Evolutionary conservation across 1,284 basidiomycete species (phyloP), one percentile per base, ranked within the genome.

Genomic region (Dichomitus squalens): DNA sequence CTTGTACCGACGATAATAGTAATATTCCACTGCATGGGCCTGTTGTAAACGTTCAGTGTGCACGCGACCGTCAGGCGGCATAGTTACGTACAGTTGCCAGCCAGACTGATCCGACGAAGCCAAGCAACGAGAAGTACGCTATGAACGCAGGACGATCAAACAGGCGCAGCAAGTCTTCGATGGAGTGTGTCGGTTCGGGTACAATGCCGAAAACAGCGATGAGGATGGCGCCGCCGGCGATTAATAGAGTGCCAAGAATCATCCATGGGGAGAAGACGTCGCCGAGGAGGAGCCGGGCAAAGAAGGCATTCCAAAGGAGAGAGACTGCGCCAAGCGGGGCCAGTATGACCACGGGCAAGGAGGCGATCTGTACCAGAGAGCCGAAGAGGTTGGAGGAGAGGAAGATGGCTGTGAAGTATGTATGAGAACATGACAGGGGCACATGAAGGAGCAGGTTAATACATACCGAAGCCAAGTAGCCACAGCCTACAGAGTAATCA

Each of bases 341-440:
- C 47, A 96, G 88, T 56, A 96, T 93, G 57, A 96, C 93, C 64
- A 96, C 92, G 5, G 94, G 93, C 9, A 98, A 82, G 0, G 95
- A 93, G 6, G 94, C 95, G 53, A 98, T 95, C 76, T 98, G 96
- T 65, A 97, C 93, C 27, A 98, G 77, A 1, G 93, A 95, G n/a
- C 93, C 93, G 55, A 96, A 80, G 58, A 98, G 76, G 72, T 98
- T 98, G 55, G 94, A 95, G 23, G 87, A 87, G 54, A 94, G 86
- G 79, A 93, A 93, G 67, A 93, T 85, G 49, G 78, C 81, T 81
- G 64, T 12, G 46, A 56, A 64, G 47, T n/a, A n/a, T 11, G 11
- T 48, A 46, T 59, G 52, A 63, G 40, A 25, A 29, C 23, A 47
- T 57, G 49, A 55, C 48, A 55, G 46, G 36, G 16, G 23, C n/a